These are phyloP conservation scores for Fusarium pseudocircinatum DNA, from an alignment of 2,329 filamentous ascomycete species.

Conservation along the genomic window DNA sequence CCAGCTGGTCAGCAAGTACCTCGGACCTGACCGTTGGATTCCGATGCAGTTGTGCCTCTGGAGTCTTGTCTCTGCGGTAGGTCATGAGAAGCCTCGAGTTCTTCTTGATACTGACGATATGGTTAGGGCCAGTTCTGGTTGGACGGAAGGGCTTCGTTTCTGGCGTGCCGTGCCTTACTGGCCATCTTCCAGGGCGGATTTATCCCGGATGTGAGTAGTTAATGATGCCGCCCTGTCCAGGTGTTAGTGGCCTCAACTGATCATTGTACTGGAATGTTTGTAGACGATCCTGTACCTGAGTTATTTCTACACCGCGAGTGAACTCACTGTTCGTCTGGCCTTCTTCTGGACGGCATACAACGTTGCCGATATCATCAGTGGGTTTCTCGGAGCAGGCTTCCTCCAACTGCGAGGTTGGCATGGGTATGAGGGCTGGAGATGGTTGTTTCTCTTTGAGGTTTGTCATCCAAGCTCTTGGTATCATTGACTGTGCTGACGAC, in stretches of 20 bases:
- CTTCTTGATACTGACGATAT: neutral
- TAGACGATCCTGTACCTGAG: neutral
- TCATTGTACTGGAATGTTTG: neutral
- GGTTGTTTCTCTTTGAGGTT: neutral
- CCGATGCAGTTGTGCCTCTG: neutral
- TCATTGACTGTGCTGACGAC: neutral
- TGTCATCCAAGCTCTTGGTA: fast-evolving
- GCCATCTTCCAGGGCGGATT: neutral
- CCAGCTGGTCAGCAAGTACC: neutral
- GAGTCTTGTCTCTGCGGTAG: neutral
- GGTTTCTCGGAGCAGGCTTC: neutral
- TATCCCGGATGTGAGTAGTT: neutral
- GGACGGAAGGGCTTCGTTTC: neutral
- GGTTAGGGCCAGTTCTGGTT: neutral
- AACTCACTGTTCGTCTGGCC: neutral
- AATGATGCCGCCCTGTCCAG: fast-evolving
- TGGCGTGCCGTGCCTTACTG: neutral
- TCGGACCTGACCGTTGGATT: neutral
- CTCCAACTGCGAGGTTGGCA: neutral
- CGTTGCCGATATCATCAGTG: neutral
- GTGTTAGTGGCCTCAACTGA: neutral
- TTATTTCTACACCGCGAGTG: neutral
- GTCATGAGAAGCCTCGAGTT: fast-evolving
- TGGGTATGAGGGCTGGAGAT: neutral
- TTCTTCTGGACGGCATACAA: neutral